A percentile compares a stretch with the other conserved stretches of the same genome.
Conservation (phyloP, 1,139 yeast species). For the Yamadazyma buinensis region DNA sequence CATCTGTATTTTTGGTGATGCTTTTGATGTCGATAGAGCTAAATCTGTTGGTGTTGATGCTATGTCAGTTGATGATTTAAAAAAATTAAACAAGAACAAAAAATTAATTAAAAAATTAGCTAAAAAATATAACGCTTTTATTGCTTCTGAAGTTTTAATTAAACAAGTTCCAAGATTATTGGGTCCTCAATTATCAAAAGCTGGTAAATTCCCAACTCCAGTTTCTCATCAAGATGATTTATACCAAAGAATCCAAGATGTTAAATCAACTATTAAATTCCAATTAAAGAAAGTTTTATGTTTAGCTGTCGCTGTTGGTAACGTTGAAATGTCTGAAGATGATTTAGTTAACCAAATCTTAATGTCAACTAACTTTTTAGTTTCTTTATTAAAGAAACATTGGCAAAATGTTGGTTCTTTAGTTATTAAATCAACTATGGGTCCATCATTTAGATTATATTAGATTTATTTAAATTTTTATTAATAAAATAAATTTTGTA, state of each 20-base stretch:
- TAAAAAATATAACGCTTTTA: constrained; percentile 99
- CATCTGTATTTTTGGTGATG: constrained; percentile 99
- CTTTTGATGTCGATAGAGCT: constrained; percentile 99
- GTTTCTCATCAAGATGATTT: constrained; percentile 99
- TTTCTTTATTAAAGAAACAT: constrained; percentile 99
- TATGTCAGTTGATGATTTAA: constrained; percentile 99
- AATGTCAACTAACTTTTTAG: constrained; percentile 99
- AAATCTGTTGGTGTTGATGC: constrained; percentile 99
- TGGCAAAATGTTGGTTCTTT: constrained; percentile 99
- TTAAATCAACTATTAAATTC: constrained; percentile 99
- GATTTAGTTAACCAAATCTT: constrained; percentile 95
- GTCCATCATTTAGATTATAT: constrained; percentile 99
- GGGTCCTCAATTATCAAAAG: constrained; percentile 99
- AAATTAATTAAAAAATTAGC: constrained; percentile 99
- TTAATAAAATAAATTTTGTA: too few relatives aligned
- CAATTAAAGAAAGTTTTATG: constrained; percentile 96
- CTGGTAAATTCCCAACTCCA: constrained; percentile 99
- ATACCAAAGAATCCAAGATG: constrained; percentile 93
- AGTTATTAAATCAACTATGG: constrained; percentile 99
- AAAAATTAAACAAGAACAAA: constrained; percentile 99
- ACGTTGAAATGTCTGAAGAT: constrained; percentile 98
- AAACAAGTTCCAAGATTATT: constrained; percentile 99
- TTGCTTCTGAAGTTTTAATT: constrained; percentile 98
- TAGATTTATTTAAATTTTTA: too few relatives aligned
- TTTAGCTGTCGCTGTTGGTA: constrained; percentile 95